phyloP scores from a whole-genome alignment of 805 yeast species.

The Priceomyces medius region DNA sequence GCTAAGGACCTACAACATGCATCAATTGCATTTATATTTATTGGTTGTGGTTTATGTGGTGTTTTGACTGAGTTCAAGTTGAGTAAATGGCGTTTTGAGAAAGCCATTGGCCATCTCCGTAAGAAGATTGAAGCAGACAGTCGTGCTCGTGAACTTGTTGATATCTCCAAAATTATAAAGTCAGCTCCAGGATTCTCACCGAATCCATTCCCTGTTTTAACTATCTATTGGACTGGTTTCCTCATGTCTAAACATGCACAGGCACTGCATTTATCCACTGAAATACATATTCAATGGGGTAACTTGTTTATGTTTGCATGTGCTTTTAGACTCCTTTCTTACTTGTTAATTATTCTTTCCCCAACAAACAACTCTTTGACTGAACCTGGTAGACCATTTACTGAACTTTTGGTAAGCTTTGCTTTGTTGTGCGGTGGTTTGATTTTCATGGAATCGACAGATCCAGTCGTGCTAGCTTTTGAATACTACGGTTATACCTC shows the following conservation, averaged over 20 bases:
- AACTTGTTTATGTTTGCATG: constrained; percentile 78
- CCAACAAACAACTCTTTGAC: constrained; percentile 31
- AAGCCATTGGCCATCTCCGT: constrained; percentile 19
- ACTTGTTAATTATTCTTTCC: constrained; percentile 46
- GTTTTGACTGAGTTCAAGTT: constrained; percentile 71
- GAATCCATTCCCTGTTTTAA: constrained; percentile 91
- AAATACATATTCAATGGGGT: constrained; percentile 93
- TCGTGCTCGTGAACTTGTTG: not conserved
- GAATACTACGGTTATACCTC: constrained; percentile 69
- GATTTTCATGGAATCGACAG: constrained; percentile 89
- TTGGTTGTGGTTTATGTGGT: constrained; percentile 94
- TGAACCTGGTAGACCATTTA: constrained; percentile 63
- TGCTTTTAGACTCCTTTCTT: constrained; percentile 66
- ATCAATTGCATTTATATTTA: constrained; percentile 44
- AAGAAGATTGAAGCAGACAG: constrained; percentile 1
- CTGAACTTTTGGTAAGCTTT: constrained; percentile 80
- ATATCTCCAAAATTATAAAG: constrained; percentile 16
- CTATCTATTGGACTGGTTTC: constrained; percentile 94
- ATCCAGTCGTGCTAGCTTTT: constrained; percentile 79
- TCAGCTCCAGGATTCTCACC: constrained; percentile 78
- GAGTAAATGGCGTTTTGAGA: constrained; percentile 54
- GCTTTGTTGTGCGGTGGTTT: constrained; percentile 84
- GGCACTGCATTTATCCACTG: constrained; percentile 73
- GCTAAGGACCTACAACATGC: constrained; percentile 50
- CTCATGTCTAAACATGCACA: constrained; percentile 95